Evolutionary conservation across 2,329 filamentous ascomycete species (phyloP).

Genomic region (Beauveria sp.): DNA sequence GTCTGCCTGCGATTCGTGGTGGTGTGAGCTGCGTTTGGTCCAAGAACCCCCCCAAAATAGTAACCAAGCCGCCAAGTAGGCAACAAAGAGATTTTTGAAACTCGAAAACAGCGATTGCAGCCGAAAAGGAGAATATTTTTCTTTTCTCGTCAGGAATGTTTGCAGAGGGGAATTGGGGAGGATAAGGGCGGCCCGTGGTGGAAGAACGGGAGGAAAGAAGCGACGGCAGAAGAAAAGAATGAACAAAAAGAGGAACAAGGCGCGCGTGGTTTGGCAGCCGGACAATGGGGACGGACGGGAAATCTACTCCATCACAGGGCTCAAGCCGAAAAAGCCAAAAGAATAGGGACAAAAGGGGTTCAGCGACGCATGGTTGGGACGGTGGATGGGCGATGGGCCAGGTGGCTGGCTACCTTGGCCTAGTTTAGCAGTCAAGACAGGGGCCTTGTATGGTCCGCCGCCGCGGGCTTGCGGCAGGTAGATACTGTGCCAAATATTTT

Average conservation of each 20-base stretch:
- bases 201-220: neutral
- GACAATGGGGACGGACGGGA: neutral
- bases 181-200: no score
- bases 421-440: neutral
- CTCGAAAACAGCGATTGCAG: neutral
- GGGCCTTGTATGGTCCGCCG: neutral
- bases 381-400: neutral
- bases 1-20: constrained; percentile 2
- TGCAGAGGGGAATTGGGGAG: neutral
- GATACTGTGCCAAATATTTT: neutral
- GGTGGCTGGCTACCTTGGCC: neutral
- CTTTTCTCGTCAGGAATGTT: neutral
- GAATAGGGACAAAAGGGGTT: constrained; percentile 7
- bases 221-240: neutral
- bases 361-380: constrained; percentile 3
- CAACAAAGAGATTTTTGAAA: neutral
- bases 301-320: neutral
- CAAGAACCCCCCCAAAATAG: neutral
- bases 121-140: neutral
- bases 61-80: neutral
- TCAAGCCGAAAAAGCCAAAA: neutral
- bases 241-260: neutral
- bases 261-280: neutral
- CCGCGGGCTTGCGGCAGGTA: constrained; percentile 1
- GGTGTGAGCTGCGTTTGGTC: neutral